Base-by-base conservation (phyloP, 1,139 yeast genomes). In the Debaryomycetaceae sp. region DNA sequence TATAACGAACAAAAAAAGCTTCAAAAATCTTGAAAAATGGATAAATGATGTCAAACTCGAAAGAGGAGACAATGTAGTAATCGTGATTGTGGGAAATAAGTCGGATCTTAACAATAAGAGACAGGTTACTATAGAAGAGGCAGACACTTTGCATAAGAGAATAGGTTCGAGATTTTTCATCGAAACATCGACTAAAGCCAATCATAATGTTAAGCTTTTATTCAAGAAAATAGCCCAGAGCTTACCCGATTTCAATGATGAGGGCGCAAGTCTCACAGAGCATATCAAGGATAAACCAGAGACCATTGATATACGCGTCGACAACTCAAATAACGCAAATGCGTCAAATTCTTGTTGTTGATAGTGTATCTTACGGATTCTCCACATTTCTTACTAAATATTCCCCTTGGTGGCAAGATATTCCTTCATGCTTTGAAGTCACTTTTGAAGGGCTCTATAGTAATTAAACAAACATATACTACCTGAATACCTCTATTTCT, bases 111-210 rank as follows among this genome's bases (percentile, higher is more conserved):
- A 78, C 43, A 84, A 81, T 48, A 80, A 79, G 62, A 81, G 97
- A 53, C 88, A 87, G 58, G 95, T 91, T 17, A 78, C 95, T 2
- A 69, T 76, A 20, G 97, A 90, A 56, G 87, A 85, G 56, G 87
- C 95, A 22, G 88, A 88, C 58, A 79, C 78, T 42, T 71, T 88
- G 53, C 65, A 65, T 43, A 57, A 62, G 42, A 60, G 60, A 40
- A 67, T 67, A n/a, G 90, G 88, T 6, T 90, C 93, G 38, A 79
- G 83, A 58, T 81, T 86, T 50, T 89, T 85, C 62, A 83, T 93
- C 62, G 99, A 93, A 62, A 93, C 99, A 4, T 86, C 96, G 51
- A 95, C 98, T 29, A 93, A 91, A 66, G 93, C 93, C 42, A 97
- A 97, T 39, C 87, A 90, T 63, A 93, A 93, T 58, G 97, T 93